Base-by-base conservation (phyloP, 106 monocot species). In the Gastrodia elata region DNA sequence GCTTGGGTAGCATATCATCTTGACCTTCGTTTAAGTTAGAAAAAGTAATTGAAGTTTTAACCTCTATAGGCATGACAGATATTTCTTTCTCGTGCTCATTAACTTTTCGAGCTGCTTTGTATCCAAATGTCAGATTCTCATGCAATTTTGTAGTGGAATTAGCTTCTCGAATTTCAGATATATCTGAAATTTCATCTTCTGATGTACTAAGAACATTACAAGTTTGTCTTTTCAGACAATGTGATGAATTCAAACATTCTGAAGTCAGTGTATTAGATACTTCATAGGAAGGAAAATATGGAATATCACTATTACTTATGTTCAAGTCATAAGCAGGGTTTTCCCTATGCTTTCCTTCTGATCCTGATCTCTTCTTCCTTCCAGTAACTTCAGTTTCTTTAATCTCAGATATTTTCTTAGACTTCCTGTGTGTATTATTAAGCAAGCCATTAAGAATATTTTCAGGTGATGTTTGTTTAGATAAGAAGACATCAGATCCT, bases 321-420 rank as follows among this genome's bases (percentile, higher is more conserved):
- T 59, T 43, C 39, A 70, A 55, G 22, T 8, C 6, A 11, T 49
- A 49, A 58, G 15, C 7, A 73, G 18, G 48, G 15, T 61, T 34
- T 41, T 75, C 71, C 38, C 22, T 70, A 71, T 36, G 55, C 11
- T 44, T 74, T 61, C 30, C 70, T 77, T 59, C 52, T 38, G 46
- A 24, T 35, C 18, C 35, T 14, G 32, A 8, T 49, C 69, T 68
- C 58, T 52, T 75, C 25, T 73, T 52, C 33, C 48, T 72, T 33
- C 36, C 70, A 34, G 72, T 71, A 41, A 72, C 34, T 71, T 75
- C 75, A 52, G 61, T 71, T 58, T 73, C 75, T 75, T 75, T 74
- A 72, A 90, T 87, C 86, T 61, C 84, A 24, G 86, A 86, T 75
- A 88, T 84, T n/a, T 82, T 90, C 57, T 88, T 88, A 13, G 84